Base-by-base conservation (phyloP, 257 asterid genomes). In the Penstemon barbatus region DNA sequence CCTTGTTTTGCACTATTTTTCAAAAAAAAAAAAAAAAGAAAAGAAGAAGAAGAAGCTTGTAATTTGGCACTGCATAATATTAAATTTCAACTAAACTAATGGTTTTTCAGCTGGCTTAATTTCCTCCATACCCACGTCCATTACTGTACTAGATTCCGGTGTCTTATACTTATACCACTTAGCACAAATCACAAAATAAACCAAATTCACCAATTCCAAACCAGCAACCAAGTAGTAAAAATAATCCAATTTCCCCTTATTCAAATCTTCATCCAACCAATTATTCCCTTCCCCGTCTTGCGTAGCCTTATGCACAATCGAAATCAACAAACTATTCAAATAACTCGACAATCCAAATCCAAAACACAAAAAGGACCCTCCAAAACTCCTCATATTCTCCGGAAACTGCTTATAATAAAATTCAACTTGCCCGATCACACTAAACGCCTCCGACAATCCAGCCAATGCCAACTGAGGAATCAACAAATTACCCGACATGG, bases 351-450 rank as follows among this genome's bases (percentile, higher is more conserved):
- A 9, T 1, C 85, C 88, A 0, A 73, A 41, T 0, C 83, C 83
- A 4, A 75, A 49, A 43, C 78, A 77, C 68, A 83, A 4, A 37
- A 83, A 80, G 0, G 83, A 80, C 5, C 80, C 82, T 0, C 69
- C 88, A 4, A 83, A 77, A 54, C 88, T 83, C 75, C 88, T 65
- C 88, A 83, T 83, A 57, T 78, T 83, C 74, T 83, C 88, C 0
- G 88, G 85, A 54, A 80, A 80, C 77, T 83, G 85, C 78, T 78
- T 83, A 79, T 83, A 80, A 18, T 4, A 83, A 4, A 83, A 75
- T 69, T 80, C 88, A 5, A 77, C 12, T 7, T 59, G 74, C 0
- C 88, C 88, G 1, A 83, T 78, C 33, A 75, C 69, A 0, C 74
- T 2, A 15, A 83, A 83, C 19, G 81, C 85, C 68, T 83, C 88